Conservation (phyloP, 495 filamentous ascomycete species). For the Trichocladium uniseriatum region DNA sequence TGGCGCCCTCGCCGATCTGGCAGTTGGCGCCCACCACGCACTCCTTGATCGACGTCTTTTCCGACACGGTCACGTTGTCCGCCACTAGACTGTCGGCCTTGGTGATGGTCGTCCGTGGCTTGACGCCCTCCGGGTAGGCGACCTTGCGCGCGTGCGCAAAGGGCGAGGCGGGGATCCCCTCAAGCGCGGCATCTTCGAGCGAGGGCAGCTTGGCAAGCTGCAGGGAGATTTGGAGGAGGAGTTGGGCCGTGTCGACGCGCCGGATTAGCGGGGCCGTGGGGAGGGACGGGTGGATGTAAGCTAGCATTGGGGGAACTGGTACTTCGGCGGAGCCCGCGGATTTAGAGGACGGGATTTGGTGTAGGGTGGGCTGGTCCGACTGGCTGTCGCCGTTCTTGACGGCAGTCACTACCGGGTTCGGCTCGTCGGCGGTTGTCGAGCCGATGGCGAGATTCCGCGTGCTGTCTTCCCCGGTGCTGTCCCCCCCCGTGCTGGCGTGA, state of each 20-base stretch:
- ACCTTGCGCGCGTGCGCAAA: constrained; percentile 71
- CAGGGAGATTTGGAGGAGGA: constrained; percentile 74
- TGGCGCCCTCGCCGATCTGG: constrained; percentile 70
- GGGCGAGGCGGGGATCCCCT: constrained; percentile 44
- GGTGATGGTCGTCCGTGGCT: constrained; percentile 65
- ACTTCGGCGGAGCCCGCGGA: constrained; percentile 36
- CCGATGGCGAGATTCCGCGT: constrained; percentile 9
- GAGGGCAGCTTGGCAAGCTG: constrained; percentile 68
- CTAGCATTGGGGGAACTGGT: constrained; percentile 60
- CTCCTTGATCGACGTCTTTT: constrained; percentile 79
- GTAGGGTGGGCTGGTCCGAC: constrained; percentile 5
- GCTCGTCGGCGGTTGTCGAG: constrained; percentile 24
- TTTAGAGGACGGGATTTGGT: constrained; percentile 27
- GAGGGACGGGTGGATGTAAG: constrained; percentile 57
- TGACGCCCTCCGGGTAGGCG: constrained; percentile 66
- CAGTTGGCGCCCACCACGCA: constrained; percentile 78
- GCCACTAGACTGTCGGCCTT: constrained; percentile 68
- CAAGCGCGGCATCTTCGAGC: constrained; percentile 52
- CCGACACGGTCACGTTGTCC: constrained; percentile 75
- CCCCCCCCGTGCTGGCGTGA: not conserved
- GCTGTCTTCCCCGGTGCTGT: not conserved
- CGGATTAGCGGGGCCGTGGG: constrained; percentile 53
- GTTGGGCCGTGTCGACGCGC: constrained; percentile 75
- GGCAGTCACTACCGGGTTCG: constrained; percentile 1
- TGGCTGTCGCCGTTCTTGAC: not conserved